Evolutionary conservation across 495 filamentous ascomycete species (phyloP).

Genomic region (Penicillium alfredii): DNA sequence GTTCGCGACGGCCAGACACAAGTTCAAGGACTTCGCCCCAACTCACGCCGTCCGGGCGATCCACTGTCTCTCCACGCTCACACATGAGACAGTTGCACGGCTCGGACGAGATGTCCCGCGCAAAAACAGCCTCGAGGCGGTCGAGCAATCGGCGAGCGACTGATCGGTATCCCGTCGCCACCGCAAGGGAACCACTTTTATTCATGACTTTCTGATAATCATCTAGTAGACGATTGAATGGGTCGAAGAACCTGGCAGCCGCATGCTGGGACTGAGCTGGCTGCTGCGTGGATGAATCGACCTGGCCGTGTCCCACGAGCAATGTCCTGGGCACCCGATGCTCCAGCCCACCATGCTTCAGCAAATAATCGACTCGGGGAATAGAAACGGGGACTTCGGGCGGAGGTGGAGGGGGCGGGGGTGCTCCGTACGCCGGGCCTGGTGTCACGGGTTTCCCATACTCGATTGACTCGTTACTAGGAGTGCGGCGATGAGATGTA

Average conservation of each 20-base stretch:
- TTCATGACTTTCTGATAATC: conserved; percentile 76
- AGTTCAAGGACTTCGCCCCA: conserved; percentile 96
- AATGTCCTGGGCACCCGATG: conserved; percentile 60
- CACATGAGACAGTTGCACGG: conserved; percentile 78
- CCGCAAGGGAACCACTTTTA: conserved; percentile 83
- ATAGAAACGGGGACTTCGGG: conserved; percentile 58
- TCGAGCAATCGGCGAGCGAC: conserved; percentile 92
- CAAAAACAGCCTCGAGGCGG: conserved; percentile 87
- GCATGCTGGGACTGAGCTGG: conserved; percentile 29
- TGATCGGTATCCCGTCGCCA: conserved; percentile 91
- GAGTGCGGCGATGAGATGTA: conserved; percentile 29
- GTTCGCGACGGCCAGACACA: conserved; percentile 76
- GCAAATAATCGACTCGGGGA: conserved; percentile 82
- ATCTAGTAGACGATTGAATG: conserved; percentile 73
- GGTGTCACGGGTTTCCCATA: conserved; percentile 37
- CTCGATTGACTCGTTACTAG: conserved; percentile 36
- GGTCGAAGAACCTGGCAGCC: conserved; percentile 66
- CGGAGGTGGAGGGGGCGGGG: conserved; percentile 81
- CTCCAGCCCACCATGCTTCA: conserved; percentile 76
- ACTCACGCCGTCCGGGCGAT: conserved; percentile 65
- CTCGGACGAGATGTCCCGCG: conserved; percentile 78
- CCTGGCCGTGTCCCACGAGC: conserved; percentile 39
- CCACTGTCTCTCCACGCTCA: conserved; percentile 47
- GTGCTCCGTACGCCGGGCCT: conserved; percentile 34
- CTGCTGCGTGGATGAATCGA: conserved; percentile 39